These are phyloP conservation scores for Zygosaccharomyces bisporus DNA, from an alignment of 805 yeast genomes.

Conservation along the genomic window DNA sequence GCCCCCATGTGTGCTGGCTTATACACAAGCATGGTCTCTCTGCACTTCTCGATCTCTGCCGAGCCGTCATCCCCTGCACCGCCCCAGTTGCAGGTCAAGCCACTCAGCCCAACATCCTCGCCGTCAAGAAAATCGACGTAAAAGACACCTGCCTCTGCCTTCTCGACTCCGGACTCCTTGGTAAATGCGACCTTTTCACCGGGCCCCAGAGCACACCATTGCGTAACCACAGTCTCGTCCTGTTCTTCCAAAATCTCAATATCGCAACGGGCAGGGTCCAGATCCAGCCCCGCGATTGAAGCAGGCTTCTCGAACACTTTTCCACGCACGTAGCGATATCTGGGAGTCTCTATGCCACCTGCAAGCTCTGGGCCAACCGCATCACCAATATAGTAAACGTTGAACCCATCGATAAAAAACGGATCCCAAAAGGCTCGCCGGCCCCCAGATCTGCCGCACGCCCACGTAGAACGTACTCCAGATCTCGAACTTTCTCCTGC, in stretches of 20 bases:
- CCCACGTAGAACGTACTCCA: background rate
- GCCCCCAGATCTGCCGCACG: background rate
- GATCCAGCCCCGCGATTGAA: background rate
- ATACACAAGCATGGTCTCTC: constrained; percentile 29
- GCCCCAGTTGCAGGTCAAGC: constrained; percentile 31
- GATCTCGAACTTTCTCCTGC: background rate
- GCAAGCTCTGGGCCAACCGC: background rate
- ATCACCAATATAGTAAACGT: constrained; percentile 15
- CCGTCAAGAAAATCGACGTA: constrained; percentile 19
- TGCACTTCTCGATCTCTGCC: constrained; percentile 24
- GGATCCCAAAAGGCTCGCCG: constrained; percentile 3
- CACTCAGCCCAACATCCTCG: constrained; percentile 26
- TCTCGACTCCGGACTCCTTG: constrained; percentile 11
- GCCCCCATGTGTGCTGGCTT: constrained; percentile 15
- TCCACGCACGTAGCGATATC: constrained; percentile 17
- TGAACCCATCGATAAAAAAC: constrained; percentile 17
- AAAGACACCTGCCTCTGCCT: constrained; percentile 30
- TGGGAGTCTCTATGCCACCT: constrained; percentile 13
- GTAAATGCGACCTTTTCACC: constrained; percentile 9
- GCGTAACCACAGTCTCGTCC: constrained; percentile 17
- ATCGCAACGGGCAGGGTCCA: constrained; percentile 12
- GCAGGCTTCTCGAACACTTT: constrained; percentile 8
- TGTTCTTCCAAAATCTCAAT: constrained; percentile 6
- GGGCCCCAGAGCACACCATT: constrained; percentile 17
- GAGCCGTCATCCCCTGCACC: constrained; percentile 10